Conservation (phyloP, 2,329 filamentous ascomycete genomes). For the Colletotrichum chlorophyti region DNA sequence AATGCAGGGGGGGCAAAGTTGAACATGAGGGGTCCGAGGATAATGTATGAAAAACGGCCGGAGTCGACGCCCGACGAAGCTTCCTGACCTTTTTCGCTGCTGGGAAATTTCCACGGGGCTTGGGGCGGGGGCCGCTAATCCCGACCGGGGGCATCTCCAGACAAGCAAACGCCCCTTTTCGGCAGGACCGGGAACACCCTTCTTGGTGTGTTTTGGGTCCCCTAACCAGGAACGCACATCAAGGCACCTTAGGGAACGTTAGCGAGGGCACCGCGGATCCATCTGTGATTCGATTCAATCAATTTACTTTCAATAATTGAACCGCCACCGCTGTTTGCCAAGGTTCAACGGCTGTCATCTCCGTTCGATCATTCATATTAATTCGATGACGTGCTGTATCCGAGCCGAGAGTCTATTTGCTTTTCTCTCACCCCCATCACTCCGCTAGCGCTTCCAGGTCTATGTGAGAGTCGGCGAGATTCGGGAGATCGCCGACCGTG, state of each 20-base stretch:
- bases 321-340: too few species aligned
- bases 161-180: slow-evolving; percentile 18
- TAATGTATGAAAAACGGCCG: not conserved
- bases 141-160: slow-evolving; percentile 5
- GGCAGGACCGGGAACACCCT: slow-evolving; percentile 16
- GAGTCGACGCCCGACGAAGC: not conserved
- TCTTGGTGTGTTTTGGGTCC: not conserved
- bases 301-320: too few species aligned
- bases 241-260: too few species aligned
- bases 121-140: slow-evolving; percentile 13
- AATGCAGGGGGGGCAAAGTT: slow-evolving; percentile 11
- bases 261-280: too few species aligned
- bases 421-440: too few species aligned
- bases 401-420: too few species aligned
- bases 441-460: slow-evolving; percentile 4
- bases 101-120: slow-evolving; percentile 27
- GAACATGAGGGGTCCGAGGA: too few species aligned
- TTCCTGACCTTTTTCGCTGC: not conserved
- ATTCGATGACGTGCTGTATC: not conserved
- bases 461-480: too few species aligned
- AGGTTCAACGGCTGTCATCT: too few species aligned
- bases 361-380: too few species aligned
- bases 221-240: too few species aligned
- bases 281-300: too few species aligned
- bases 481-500: slow-evolving; percentile 15